phyloP scores from a whole-genome alignment of 2,329 filamentous ascomycete genomes.

The Talaromyces sp. region DNA sequence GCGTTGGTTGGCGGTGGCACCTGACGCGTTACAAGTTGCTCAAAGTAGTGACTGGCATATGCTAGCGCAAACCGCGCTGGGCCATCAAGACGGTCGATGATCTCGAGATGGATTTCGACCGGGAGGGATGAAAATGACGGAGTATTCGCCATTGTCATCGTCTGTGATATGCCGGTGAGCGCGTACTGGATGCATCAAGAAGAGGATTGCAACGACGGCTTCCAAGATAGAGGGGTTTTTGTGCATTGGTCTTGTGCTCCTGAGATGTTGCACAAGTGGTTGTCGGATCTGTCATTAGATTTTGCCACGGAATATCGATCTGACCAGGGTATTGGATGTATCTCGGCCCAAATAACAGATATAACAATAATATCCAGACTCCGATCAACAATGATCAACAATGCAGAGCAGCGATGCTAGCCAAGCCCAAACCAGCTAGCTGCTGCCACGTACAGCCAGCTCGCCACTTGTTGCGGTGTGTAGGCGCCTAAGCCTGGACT shows the following conservation, averaged over 20 bases:
- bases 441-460: neutral
- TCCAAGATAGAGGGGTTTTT: neutral
- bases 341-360: neutral
- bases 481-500: neutral
- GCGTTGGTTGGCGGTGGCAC: neutral
- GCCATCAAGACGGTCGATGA: conserved; percentile 9
- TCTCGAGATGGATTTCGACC: conserved; percentile 7
- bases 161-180: neutral
- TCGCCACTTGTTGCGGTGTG: neutral
- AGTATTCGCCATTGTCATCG: neutral
- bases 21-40: conserved; percentile 3
- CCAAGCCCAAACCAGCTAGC: neutral
- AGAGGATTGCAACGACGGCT: neutral
- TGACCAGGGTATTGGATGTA: neutral
- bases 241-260: neutral
- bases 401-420: neutral
- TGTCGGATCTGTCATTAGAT: neutral
- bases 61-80: conserved; percentile 8
- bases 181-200: neutral
- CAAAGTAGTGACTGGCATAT: conserved; percentile 12
- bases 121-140: conserved; percentile 5
- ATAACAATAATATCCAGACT: neutral
- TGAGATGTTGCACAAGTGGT: neutral
- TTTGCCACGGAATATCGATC: neutral
- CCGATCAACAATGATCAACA: neutral